A percentile compares a stretch with the other conserved stretches of the same genome.
phyloP scores from a whole-genome alignment of 495 filamentous ascomycete genomes.

The Xylaria longipes region DNA sequence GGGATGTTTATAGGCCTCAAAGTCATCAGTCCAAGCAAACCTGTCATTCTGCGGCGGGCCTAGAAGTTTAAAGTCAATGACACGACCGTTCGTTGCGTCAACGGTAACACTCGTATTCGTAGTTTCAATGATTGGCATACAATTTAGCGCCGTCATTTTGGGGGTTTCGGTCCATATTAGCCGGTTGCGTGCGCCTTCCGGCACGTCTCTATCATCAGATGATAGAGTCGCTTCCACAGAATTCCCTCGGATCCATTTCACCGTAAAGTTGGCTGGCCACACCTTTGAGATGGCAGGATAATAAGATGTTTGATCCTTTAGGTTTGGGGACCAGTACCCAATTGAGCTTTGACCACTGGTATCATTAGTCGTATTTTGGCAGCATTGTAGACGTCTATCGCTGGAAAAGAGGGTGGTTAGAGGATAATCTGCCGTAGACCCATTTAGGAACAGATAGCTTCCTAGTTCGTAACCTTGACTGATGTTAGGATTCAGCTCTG shows the following conservation, averaged over 20 bases:
- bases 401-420: slow-evolving; percentile 34
- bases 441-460: too few relatives aligned
- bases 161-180: neutral
- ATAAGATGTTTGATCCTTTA: slow-evolving; percentile 24
- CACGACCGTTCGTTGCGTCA: slow-evolving; percentile 37
- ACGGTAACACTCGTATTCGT: slow-evolving; percentile 42
- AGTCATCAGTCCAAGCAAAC: slow-evolving; percentile 41
- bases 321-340: slow-evolving; percentile 5
- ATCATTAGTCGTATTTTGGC: slow-evolving; percentile 39
- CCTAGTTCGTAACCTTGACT: neutral
- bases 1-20: slow-evolving; percentile 15
- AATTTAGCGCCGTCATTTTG: slow-evolving; percentile 39
- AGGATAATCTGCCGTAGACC: too few relatives aligned
- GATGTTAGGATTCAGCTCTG: neutral
- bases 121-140: slow-evolving; percentile 43
- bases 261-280: slow-evolving; percentile 42
- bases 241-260: slow-evolving; percentile 43
- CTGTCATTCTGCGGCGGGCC: slow-evolving; percentile 24
- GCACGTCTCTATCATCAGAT: neutral
- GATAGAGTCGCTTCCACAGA: slow-evolving; percentile 27
- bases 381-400: slow-evolving; percentile 37
- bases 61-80: slow-evolving; percentile 39
- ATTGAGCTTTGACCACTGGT: neutral
- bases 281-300: slow-evolving; percentile 41
- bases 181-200: neutral